These are phyloP conservation scores for Hypoxylon rubiginosum DNA, from an alignment of 2,329 filamentous ascomycete genomes.

Conservation along the genomic window DNA sequence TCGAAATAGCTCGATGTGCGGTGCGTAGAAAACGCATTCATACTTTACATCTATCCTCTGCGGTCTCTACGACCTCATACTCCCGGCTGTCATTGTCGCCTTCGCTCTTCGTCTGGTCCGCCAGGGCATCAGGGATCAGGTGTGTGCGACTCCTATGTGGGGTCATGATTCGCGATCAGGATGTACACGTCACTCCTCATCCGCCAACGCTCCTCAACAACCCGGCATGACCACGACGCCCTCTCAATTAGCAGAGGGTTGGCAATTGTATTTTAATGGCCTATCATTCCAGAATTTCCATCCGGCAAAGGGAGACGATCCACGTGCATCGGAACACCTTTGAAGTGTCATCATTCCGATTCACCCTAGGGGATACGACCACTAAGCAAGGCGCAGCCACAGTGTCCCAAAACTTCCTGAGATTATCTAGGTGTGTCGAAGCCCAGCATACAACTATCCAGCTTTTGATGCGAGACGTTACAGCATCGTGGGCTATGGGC, in stretches of 20 bases:
- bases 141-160: constrained; percentile 21
- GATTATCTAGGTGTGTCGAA: neutral
- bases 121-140: constrained; percentile 16
- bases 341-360: constrained; percentile 4
- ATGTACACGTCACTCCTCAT: constrained; percentile 42
- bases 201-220: constrained; percentile 28
- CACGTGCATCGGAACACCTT: neutral
- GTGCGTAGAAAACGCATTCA: constrained; percentile 1
- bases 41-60: neutral
- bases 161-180: constrained; percentile 37
- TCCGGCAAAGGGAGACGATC: constrained; percentile 1
- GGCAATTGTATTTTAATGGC: constrained; percentile 2
- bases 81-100: constrained; percentile 1
- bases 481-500: neutral
- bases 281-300: neutral
- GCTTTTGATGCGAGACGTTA: neutral
- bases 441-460: neutral
- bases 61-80: constrained; percentile 2
- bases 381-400: neutral
- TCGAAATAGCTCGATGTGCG: neutral
- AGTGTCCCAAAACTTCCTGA: neutral
- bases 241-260: constrained; percentile 9
- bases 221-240: constrained; percentile 33
- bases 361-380: neutral
- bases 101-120: constrained; percentile 11